A percentile compares a stretch with the other conserved stretches of the same genome.
phyloP scores from a whole-genome alignment of 352 stramenopile species.

The Pythium chondricola region DNA sequence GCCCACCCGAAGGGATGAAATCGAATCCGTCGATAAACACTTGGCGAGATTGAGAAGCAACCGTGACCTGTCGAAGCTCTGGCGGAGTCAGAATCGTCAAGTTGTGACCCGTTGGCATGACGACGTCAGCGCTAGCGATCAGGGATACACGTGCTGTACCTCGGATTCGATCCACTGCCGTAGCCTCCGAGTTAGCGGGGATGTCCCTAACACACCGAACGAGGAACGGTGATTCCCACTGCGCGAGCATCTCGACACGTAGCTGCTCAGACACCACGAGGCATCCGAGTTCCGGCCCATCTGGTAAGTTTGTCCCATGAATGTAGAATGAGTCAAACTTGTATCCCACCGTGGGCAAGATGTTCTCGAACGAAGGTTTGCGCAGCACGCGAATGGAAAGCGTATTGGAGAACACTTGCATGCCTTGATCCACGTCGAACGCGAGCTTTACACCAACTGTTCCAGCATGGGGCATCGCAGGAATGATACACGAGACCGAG shows the following conservation, averaged over 20 bases:
- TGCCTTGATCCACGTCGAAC: background rate
- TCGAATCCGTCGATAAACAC: slow-evolving; percentile 28
- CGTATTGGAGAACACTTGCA: background rate
- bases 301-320: slow-evolving; percentile 14
- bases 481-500: slow-evolving; percentile 1
- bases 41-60: background rate
- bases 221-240: slow-evolving; percentile 14
- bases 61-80: background rate
- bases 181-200: background rate
- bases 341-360: too few species aligned
- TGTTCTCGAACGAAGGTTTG: too few species aligned
- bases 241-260: slow-evolving; percentile 2
- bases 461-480: background rate
- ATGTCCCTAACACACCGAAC: slow-evolving; percentile 1
- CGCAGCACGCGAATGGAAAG: background rate
- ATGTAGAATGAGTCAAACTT: too few species aligned
- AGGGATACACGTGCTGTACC: background rate
- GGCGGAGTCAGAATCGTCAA: background rate
- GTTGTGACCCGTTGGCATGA: background rate
- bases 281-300: background rate
- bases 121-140: background rate
- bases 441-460: background rate
- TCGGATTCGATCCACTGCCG: background rate
- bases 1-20: slow-evolving; percentile 27
- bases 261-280: background rate